Evolutionary conservation across 176 grass and related monocot genomes (phyloP).

Genomic region (Olyra latifolia): DNA sequence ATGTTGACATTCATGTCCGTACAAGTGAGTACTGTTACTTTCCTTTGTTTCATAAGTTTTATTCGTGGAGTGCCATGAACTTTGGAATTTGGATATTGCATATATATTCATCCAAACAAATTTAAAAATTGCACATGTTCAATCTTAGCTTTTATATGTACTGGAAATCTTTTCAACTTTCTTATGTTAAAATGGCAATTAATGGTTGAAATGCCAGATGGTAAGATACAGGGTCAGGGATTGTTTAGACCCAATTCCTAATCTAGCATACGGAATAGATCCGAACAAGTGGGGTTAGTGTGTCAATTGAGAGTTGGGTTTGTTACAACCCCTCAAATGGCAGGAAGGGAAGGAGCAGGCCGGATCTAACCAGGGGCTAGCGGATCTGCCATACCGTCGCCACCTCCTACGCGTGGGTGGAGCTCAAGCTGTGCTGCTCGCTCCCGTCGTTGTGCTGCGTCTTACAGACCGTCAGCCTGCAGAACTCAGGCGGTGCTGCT

Average conservation of each 20-base stretch:
- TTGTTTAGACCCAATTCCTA: slow-evolving; percentile 3
- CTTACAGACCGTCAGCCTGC: too few species aligned
- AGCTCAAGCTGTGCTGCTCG: too few species aligned
- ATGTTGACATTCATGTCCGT: slow-evolving; percentile 70
- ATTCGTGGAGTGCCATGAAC: not conserved
- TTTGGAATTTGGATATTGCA: not conserved
- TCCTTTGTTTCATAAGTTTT: slow-evolving; percentile 3
- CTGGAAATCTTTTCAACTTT: not conserved
- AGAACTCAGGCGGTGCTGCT: too few species aligned
- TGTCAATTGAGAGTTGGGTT: slow-evolving; percentile 1
- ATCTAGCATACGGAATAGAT: slow-evolving; percentile 16
- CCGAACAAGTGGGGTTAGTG: not conserved
- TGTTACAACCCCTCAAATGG: not conserved
- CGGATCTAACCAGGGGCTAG: too few species aligned
- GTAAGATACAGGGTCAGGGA: not conserved
- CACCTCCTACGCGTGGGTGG: too few species aligned
- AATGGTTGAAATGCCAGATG: slow-evolving; percentile 3
- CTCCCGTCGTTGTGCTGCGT: too few species aligned
- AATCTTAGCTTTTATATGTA: not conserved
- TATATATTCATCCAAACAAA: slow-evolving; percentile 15
- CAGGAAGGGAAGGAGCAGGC: not conserved
- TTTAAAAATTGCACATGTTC: not conserved
- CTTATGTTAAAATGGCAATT: slow-evolving; percentile 15
- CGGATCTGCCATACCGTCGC: too few species aligned
- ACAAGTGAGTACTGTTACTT: slow-evolving; percentile 51